Evolutionary conservation across 2,329 filamentous ascomycete genomes (phyloP), one percentile per base, ranked within the genome.

Genomic region (Curvularia spicifera): DNA sequence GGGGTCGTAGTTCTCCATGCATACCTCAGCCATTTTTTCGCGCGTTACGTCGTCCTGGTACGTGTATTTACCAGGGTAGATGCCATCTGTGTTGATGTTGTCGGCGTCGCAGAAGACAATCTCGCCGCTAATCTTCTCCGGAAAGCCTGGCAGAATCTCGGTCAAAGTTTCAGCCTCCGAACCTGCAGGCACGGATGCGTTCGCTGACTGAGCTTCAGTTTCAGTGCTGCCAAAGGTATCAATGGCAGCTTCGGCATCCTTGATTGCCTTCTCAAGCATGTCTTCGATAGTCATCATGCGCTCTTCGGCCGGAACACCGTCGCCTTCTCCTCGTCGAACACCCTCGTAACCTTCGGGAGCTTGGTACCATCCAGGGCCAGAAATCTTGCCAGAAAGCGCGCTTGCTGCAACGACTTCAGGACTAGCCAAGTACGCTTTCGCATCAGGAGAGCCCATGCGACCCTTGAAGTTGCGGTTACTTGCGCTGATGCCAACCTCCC

Each of bases 391-490:
- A 15, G 82, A 80, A 46, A 97, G 79, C 2, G 94, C 94, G 69
- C 91, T 96, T 7, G 95, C 93, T 4, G 94, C 94, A 0, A 98
- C 94, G 2, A 97, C 89, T 71, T 97, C 93, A 0, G 95, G 93
- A 65, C 90, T 94, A 5, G 89, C 90, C 0, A 97, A 87, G 74
- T 97, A 97, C 0, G 92, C 91, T 70, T 92, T 88, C 0, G 92
- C 91, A 5, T 91, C 86, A 2, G 85, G 87, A 13, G 85, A 89
- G 3, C 93, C 93, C 91, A 97, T 96, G 2, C 93, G 87, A 0
- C 93, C 93, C 77, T 93, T 93, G 82, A 93, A 97, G 76, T 97
- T 97, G 10, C 93, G 84, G 80, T 97, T 97, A 51, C 84, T 88
- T 0, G 92, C 91, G 60, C 84, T 88, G 66, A 97, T 93, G 22